Conservation (phyloP, 306 rosid species). For the Mucuna pruriens region DNA sequence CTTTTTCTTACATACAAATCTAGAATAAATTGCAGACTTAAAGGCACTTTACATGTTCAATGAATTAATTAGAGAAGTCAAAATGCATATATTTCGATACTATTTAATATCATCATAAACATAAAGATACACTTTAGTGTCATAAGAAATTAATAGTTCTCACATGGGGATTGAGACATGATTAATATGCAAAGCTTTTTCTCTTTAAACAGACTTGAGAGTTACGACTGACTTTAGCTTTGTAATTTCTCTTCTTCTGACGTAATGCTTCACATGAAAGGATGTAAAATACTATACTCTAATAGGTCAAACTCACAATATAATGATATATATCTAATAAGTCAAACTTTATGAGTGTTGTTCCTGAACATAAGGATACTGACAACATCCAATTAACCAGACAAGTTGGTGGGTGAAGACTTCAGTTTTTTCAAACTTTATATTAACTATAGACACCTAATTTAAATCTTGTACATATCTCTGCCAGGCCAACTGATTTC, state of each 20-base stretch:
- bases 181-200: not conserved
- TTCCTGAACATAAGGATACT: slow-evolving; percentile 17
- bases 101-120: not conserved
- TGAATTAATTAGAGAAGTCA: slow-evolving; percentile 14
- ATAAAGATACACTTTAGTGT: not conserved
- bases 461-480: not conserved
- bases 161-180: not conserved
- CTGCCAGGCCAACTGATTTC: slow-evolving; percentile 37
- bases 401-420: slow-evolving; percentile 38
- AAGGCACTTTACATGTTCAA: slow-evolving; percentile 1
- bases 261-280: not conserved
- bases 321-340: slow-evolving; percentile 8
- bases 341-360: slow-evolving; percentile 21
- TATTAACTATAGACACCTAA: slow-evolving; percentile 9
- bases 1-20: slow-evolving; percentile 36
- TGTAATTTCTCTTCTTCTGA: not conserved
- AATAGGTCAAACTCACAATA: not conserved
- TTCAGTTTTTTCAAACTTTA: slow-evolving; percentile 29
- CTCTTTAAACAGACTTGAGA: not conserved
- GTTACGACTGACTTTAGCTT: not conserved
- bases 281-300: not conserved
- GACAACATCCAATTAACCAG: slow-evolving; percentile 25
- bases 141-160: not conserved
- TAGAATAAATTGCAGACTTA: not conserved
- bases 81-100: not conserved